Conservation (phyloP, 192 early-diverging fungal species). For the Backusella tarrabulga region DNA sequence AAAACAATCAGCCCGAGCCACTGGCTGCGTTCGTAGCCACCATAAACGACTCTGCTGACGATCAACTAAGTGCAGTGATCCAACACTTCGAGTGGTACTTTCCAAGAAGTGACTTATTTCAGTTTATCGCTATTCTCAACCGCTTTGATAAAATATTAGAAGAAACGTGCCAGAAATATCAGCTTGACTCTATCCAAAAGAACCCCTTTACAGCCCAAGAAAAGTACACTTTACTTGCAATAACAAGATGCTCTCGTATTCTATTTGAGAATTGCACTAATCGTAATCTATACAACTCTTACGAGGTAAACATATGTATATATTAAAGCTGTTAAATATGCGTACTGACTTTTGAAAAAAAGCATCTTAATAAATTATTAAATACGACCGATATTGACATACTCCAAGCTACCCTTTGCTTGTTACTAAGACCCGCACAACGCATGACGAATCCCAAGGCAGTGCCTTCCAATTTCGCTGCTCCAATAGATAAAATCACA, state of each 20-base stretch:
- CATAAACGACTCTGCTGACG: slow-evolving; percentile 46
- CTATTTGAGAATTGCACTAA: slow-evolving; percentile 95
- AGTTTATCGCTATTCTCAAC: slow-evolving; percentile 93
- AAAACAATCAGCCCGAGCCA: slow-evolving; percentile 44
- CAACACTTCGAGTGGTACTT: slow-evolving; percentile 69
- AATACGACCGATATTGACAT: slow-evolving; percentile 77
- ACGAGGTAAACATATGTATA: slow-evolving; percentile 59
- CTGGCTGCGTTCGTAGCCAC: slow-evolving; percentile 49
- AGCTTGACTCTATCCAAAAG: slow-evolving; percentile 63
- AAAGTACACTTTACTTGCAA: slow-evolving; percentile 57
- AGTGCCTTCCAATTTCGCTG: slow-evolving; percentile 50
- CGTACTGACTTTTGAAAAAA: not conserved
- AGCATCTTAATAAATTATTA: slow-evolving; percentile 81
- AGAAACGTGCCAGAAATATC: slow-evolving; percentile 55
- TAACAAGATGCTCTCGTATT: slow-evolving; percentile 72
- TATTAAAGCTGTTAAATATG: not conserved
- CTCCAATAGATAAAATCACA: slow-evolving; percentile 54
- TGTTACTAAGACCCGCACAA: slow-evolving; percentile 86
- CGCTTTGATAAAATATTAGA: slow-evolving; percentile 85
- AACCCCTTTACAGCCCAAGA: slow-evolving; percentile 52
- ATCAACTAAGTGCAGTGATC: slow-evolving; percentile 53
- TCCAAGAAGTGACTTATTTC: slow-evolving; percentile 89
- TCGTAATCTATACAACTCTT: slow-evolving; percentile 89
- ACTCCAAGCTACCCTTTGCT: slow-evolving; percentile 69
- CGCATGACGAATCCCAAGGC: slow-evolving; percentile 82